A percentile compares a stretch with the other conserved stretches of the same genome.
phyloP scores from a whole-genome alignment of 1,284 basidiomycete genomes.

The Pterulicium gracile region DNA sequence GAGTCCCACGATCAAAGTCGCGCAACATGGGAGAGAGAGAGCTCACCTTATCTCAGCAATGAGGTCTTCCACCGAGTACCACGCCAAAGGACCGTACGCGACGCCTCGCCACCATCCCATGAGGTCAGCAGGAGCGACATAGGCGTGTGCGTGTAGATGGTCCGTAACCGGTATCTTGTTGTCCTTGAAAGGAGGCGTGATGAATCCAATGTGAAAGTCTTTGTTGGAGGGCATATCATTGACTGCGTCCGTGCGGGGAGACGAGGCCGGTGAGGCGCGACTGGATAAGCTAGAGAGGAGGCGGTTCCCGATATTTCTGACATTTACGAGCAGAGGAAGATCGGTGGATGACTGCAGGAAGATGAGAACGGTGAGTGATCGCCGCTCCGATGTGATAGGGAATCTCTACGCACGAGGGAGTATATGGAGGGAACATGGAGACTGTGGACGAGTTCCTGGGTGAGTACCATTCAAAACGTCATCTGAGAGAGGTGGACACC shows the following conservation, averaged over 20 bases:
- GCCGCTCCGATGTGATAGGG: slow-evolving; percentile 3
- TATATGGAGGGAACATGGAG: slow-evolving; percentile 70
- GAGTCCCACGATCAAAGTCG: slow-evolving; percentile 4
- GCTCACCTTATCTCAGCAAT: slow-evolving; percentile 69
- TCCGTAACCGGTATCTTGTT: slow-evolving; percentile 66
- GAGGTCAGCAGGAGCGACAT: slow-evolving; percentile 48
- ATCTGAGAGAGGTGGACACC: slow-evolving; percentile 15
- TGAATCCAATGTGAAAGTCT: slow-evolving; percentile 52
- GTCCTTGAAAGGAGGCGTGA: slow-evolving; percentile 64
- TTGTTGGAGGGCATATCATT: neutral
- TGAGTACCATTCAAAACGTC: slow-evolving; percentile 6
- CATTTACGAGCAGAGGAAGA: slow-evolving; percentile 53
- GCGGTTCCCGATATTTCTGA: slow-evolving; percentile 47
- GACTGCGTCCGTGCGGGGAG: slow-evolving; percentile 17
- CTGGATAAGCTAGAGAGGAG: slow-evolving; percentile 40
- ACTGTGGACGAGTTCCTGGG: slow-evolving; percentile 23
- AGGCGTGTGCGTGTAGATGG: slow-evolving; percentile 67
- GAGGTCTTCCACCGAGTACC: slow-evolving; percentile 67
- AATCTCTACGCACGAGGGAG: slow-evolving; percentile 39
- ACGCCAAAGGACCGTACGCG: slow-evolving; percentile 55
- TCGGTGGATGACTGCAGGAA: slow-evolving; percentile 56
- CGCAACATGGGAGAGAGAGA: slow-evolving; percentile 8
- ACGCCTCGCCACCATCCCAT: slow-evolving; percentile 64
- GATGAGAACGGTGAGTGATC: slow-evolving; percentile 7
- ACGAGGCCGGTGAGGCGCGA: slow-evolving; percentile 22